A percentile compares a stretch with the other conserved stretches of the same genome.
These are phyloP conservation scores for Coniosporium tulheliwenetii DNA, from an alignment of 2,329 filamentous ascomycete genomes.

Conservation along the genomic window DNA sequence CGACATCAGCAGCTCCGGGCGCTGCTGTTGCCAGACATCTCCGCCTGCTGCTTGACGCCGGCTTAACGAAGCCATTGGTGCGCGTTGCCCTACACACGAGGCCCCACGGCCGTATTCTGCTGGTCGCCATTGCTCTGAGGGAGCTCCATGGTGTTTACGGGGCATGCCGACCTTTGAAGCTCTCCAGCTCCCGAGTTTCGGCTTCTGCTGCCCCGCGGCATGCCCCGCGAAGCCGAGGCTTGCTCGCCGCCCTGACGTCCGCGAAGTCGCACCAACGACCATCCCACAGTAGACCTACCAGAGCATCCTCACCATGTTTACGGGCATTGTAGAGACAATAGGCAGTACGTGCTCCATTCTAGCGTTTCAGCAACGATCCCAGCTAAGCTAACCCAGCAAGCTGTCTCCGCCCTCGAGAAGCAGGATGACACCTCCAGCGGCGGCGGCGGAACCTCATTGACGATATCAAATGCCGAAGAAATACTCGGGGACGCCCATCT, in stretches of 20 bases:
- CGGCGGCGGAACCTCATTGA: constrained; percentile 75
- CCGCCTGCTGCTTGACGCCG: constrained; percentile 2
- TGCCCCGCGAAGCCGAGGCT: not conserved
- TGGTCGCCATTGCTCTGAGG: no score
- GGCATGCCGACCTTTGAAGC: no score
- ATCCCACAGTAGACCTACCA: not conserved
- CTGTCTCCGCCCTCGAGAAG: constrained; percentile 64
- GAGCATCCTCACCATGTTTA: constrained; percentile 56
- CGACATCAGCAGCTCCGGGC: constrained; percentile 17
- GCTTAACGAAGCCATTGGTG: no score
- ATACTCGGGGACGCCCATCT: constrained; percentile 73
- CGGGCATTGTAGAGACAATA: constrained; percentile 81
- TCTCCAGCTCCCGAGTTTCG: not conserved
- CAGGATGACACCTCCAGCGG: constrained; percentile 57
- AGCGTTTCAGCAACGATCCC: constrained; percentile 3
- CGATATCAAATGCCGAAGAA: constrained; percentile 57
- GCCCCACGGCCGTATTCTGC: no score
- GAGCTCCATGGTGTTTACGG: no score
- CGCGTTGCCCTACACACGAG: no score
- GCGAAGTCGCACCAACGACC: not conserved
- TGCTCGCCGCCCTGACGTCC: not conserved
- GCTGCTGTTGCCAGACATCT: constrained; percentile 27
- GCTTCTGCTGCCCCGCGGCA: constrained; percentile 4
- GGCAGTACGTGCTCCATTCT: constrained; percentile 50
- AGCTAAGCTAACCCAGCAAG: constrained; percentile 33